Percentiles rank a stretch among this genome's conserved stretches.
Conservation (phyloP, 129 eudicot genomes). For the Ambrosia artemisiifolia region DNA sequence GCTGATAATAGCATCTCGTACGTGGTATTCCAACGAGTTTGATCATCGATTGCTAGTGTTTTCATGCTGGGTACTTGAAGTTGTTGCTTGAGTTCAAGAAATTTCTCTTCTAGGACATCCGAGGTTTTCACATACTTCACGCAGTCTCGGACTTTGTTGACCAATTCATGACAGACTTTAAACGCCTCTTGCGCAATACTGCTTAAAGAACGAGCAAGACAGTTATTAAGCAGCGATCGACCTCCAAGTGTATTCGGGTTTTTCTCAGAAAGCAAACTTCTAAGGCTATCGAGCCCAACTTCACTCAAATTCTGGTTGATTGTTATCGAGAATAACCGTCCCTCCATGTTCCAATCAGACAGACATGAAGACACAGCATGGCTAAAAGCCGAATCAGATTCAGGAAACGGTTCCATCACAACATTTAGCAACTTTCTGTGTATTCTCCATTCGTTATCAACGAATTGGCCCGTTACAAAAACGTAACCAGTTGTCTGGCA, state of each 20-base stretch:
- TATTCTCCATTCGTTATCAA: slow-evolving; percentile 83
- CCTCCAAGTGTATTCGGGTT: slow-evolving; percentile 69
- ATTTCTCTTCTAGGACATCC: slow-evolving; percentile 76
- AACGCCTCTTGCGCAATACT: slow-evolving; percentile 64
- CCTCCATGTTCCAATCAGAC: slow-evolving; percentile 39
- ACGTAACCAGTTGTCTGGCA: slow-evolving; percentile 68
- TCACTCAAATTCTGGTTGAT: slow-evolving; percentile 49
- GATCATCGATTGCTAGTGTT: slow-evolving; percentile 68
- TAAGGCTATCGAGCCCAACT: slow-evolving; percentile 51
- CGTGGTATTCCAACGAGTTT: slow-evolving; percentile 80
- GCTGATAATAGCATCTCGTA: slow-evolving; percentile 87
- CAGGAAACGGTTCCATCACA: slow-evolving; percentile 84
- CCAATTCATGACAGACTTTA: slow-evolving; percentile 40
- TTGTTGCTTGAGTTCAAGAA: slow-evolving; percentile 72
- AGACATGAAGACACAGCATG: slow-evolving; percentile 35
- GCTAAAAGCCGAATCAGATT: slow-evolving; percentile 45
- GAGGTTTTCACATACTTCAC: slow-evolving; percentile 93
- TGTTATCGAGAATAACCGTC: slow-evolving; percentile 31
- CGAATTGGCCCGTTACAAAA: slow-evolving; percentile 72
- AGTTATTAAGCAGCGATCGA: slow-evolving; percentile 59
- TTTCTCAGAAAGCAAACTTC: slow-evolving; percentile 71
- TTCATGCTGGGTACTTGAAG: slow-evolving; percentile 85
- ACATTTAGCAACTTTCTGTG: slow-evolving; percentile 61
- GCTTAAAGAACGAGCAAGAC: slow-evolving; percentile 82
- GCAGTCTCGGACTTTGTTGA: slow-evolving; percentile 71